A percentile compares a stretch with the other conserved stretches of the same genome.
These are phyloP conservation scores for Daldinia vernicosa DNA, from an alignment of 495 filamentous ascomycete genomes.

Conservation along the genomic window DNA sequence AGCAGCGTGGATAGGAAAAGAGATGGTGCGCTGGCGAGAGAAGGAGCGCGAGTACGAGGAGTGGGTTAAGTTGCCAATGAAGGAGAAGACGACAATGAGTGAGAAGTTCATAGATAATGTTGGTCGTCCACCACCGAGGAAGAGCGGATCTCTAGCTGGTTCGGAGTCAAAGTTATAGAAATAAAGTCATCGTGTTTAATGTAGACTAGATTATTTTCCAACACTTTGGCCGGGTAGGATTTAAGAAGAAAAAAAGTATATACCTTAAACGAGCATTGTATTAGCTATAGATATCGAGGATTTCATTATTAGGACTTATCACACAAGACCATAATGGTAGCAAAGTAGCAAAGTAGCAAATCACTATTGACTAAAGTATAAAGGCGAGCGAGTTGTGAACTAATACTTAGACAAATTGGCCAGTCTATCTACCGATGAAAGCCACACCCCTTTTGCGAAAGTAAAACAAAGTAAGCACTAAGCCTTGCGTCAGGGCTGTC, in stretches of 20 bases:
- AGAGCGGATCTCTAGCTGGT: conserved; percentile 1
- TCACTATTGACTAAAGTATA: conserved; percentile 7
- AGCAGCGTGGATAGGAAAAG: conserved; percentile 67
- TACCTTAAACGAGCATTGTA: neutral
- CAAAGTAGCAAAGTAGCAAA: conserved; percentile 7
- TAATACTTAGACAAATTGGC: conserved; percentile 44
- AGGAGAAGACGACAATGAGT: conserved; percentile 68
- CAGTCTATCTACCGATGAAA: conserved; percentile 47
- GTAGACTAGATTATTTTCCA: neutral
- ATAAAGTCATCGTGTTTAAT: neutral
- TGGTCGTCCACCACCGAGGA: conserved; percentile 37
- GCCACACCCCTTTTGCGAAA: conserved; percentile 35
- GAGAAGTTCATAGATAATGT: conserved; percentile 64
- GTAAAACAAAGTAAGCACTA: conserved; percentile 36
- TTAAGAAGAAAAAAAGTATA: neutral
- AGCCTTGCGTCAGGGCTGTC: conserved; percentile 29
- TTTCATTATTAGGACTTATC: neutral
- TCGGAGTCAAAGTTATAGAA: conserved; percentile 39
- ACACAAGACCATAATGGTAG: neutral
- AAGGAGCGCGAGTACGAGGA: conserved; percentile 68
- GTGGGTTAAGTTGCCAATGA: conserved; percentile 59
- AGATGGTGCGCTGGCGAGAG: conserved; percentile 69
- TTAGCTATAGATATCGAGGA: neutral
- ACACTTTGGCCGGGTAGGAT: neutral
- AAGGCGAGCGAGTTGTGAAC: conserved; percentile 6